Evolutionary conservation across 148 eudicot genomes (phyloP), one percentile per base, ranked within the genome.

Genomic region (Arctostaphylos glauca): DNA sequence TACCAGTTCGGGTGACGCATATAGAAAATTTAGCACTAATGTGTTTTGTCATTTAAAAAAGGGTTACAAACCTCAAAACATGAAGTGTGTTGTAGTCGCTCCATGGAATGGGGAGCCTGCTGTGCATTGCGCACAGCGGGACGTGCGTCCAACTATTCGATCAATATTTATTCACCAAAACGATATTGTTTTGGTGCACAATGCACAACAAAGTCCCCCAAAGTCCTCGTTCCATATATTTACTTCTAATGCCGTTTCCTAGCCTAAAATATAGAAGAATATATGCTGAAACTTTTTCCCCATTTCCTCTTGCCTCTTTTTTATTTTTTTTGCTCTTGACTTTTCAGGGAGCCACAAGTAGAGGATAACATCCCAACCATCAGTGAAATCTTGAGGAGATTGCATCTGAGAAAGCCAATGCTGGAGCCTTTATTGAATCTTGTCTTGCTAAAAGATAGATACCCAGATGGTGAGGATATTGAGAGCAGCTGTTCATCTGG

Each of bases 361-460:
- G 78, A 73, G n/a, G 48, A 54, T 18, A 73, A 44, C 41, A 55
- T 54, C 25, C 19, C 49, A 43, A 72, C 67, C 19, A 41, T 71
- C 5, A 58, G 31, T 7, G 73, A 67, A 44, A 23, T 72, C 54
- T 31, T 49, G 18, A 50, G 53, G 19, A 31, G 43, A n/a, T 18
- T 83, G 81, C 50, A 53, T 47, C 52, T 53, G 38, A 67, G 46
- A 44, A 60, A 50, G 21, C 75, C 49, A 52, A 76, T 16, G 74
- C 62, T 77, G 44, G 81, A 83, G 41, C 75, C 66, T 76, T 77
- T 77, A 54, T 41, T 83, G 80, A 53, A 66, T 52, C 66, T 19
- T 59, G 23, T n/a, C 12, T 59, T 6, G 66, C 66, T 5, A 18
- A 19, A 59, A 59, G 66, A 59, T 59, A 59, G 6, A 6, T 15